Evolutionary conservation across 176 grass and related monocot species (phyloP), one percentile per base, ranked within the genome.

Genomic region (Triticum dicoccoides): DNA sequence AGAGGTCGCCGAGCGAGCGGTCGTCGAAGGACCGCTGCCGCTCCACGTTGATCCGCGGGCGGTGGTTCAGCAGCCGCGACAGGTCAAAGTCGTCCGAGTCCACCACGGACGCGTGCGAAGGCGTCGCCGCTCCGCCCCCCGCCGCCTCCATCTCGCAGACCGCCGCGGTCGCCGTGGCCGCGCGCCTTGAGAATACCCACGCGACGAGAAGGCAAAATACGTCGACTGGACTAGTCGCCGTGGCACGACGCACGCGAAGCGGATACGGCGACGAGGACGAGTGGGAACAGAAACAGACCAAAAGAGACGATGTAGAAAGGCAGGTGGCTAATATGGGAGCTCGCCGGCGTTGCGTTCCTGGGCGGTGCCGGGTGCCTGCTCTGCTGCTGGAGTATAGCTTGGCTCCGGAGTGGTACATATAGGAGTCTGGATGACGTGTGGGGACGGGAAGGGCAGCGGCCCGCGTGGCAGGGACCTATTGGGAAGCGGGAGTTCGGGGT

Each of bases 11-110:
- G 29, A 98, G 49, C 15, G 95, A 98, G 33, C 92, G 88, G 13
- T 95, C 95, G 85, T 95, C 93, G 79, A 93, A 98, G 5, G 95
- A 98, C 13, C 92, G 86, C 93, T 98, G 91, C 80, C 95, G 47
- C 56, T 95, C 92, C 45, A 98, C 92, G 87, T 93, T 98, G 76
- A 98, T 92, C 88, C 89, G 73, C 45, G 91, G 87, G 51, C 89
- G 87, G 78, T 98, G 88, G 78, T 93, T 85, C 79, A 92, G 87
- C 76, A 97, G 65, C 82, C 87, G 79, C 81, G 92, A 82, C 41
- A 97, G 85, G 85, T 97, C 89, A 77, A 95, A 95, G 76, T 93
- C 95, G 44, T 93, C 95, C 10, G 90, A 13, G 76, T 97, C 95
- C 64, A 78, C 18, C 35, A 95, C 64, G 9, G 95, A 93, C 61